A percentile compares a stretch with the other conserved stretches of the same genome.
phyloP scores from a whole-genome alignment of 176 grass and related monocot species.

The Triticum turgidum region DNA sequence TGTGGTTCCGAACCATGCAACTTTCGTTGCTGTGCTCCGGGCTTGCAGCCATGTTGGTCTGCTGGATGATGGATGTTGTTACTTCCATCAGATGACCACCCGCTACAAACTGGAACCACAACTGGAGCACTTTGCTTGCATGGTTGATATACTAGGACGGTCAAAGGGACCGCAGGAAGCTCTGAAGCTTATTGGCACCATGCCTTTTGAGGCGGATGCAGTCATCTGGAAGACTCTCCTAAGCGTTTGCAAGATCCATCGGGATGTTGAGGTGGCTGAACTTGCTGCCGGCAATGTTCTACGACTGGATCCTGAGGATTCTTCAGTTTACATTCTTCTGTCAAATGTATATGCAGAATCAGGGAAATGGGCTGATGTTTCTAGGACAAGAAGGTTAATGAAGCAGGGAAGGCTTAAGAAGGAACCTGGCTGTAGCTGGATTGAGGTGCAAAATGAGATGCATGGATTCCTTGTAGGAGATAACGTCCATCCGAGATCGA shows the following conservation, averaged over 20 bases:
- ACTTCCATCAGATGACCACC: constrained; percentile 69
- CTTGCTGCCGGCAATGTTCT: constrained; percentile 61
- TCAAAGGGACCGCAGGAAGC: constrained; percentile 67
- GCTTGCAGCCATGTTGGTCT: constrained; percentile 83
- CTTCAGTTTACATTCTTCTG: constrained; percentile 70
- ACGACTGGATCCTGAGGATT: constrained; percentile 62
- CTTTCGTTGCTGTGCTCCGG: constrained; percentile 78
- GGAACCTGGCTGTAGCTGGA: constrained; percentile 93
- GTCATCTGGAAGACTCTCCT: constrained; percentile 83
- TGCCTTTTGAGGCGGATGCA: constrained; percentile 72
- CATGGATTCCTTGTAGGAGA: constrained; percentile 76
- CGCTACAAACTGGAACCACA: constrained; percentile 69
- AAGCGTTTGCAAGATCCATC: constrained; percentile 65
- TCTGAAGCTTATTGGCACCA: constrained; percentile 58
- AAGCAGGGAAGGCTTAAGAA: constrained; percentile 65
- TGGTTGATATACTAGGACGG: constrained; percentile 85
- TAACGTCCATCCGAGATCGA: constrained; percentile 56
- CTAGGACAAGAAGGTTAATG: constrained; percentile 70
- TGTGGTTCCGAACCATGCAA: constrained; percentile 76
- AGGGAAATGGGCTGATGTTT: constrained; percentile 65
- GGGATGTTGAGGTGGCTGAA: constrained; percentile 70
- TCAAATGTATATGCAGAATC: constrained; percentile 70
- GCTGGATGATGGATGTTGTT: constrained; percentile 57
- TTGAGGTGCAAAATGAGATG: constrained; percentile 70
- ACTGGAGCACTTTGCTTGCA: constrained; percentile 81